phyloP scores from a whole-genome alignment of 768 basidiomycete genomes.

The Terana coerulea region DNA sequence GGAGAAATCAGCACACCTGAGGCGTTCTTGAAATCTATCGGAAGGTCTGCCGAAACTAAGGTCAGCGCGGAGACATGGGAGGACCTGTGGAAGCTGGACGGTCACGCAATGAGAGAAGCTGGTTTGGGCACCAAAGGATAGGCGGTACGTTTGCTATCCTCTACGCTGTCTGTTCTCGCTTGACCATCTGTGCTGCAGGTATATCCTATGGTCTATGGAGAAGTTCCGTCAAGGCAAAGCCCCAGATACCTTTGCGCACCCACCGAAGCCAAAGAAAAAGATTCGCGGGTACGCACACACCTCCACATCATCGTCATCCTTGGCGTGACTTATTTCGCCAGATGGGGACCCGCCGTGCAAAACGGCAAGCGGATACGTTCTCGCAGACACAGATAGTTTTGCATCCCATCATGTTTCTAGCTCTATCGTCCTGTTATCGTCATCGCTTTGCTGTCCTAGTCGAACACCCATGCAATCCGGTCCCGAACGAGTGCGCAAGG shows the following conservation, averaged over 20 bases:
- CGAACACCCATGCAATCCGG: no score
- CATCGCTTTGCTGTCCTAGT: no score
- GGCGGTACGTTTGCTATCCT: constrained; percentile 47
- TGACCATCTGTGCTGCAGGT: no score
- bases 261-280: constrained; percentile 67
- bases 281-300: constrained; percentile 65
- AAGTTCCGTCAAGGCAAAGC: constrained; percentile 62
- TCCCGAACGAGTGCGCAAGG: no score
- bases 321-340: constrained; percentile 24
- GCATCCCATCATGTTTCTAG: neutral
- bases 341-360: constrained; percentile 74
- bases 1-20: constrained; percentile 51
- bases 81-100: constrained; percentile 61
- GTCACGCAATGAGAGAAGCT: constrained; percentile 56
- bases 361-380: constrained; percentile 74
- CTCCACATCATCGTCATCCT: constrained; percentile 4
- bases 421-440: no score
- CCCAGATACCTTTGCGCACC: constrained; percentile 60
- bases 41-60: constrained; percentile 64
- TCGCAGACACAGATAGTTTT: constrained; percentile 30
- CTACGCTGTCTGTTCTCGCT: no score
- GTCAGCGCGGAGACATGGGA: constrained; percentile 65
- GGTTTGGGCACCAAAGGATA: constrained; percentile 65
- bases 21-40: constrained; percentile 72
- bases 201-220: constrained; percentile 83